Conservation (phyloP, 169 alveolate genomes). For the Eimeria praecox region DNA sequence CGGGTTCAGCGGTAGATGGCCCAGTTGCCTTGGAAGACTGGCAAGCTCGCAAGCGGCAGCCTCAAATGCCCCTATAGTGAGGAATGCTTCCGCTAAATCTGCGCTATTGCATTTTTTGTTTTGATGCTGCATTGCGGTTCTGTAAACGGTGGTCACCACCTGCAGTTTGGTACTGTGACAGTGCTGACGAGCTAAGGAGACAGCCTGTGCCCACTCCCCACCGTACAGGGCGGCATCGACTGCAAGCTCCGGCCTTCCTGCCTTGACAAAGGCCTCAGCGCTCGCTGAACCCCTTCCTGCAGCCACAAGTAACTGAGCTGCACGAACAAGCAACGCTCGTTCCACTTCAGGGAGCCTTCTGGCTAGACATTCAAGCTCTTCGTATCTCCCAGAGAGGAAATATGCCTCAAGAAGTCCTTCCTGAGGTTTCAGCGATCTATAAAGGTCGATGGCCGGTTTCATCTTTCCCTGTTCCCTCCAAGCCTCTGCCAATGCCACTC, state of each 20-base stretch:
- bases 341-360: neutral
- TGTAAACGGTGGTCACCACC: slow-evolving; percentile 9
- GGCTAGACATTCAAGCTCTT: slow-evolving; percentile 44
- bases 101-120: neutral
- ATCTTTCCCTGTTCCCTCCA: slow-evolving; percentile 36
- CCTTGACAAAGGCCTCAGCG: slow-evolving; percentile 46
- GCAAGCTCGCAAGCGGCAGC: slow-evolving; percentile 55
- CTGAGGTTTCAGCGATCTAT: slow-evolving; percentile 7
- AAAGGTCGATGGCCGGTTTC: neutral
- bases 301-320: slow-evolving; percentile 70
- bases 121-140: slow-evolving; percentile 51
- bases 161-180: slow-evolving; percentile 40
- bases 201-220: slow-evolving; percentile 67
- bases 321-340: slow-evolving; percentile 7
- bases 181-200: slow-evolving; percentile 49
- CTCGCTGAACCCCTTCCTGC: slow-evolving; percentile 53
- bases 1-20: neutral
- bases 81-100: slow-evolving; percentile 39
- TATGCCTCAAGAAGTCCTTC: slow-evolving; percentile 60
- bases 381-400: slow-evolving; percentile 50
- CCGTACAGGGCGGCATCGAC: slow-evolving; percentile 54
- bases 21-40: slow-evolving; percentile 14
- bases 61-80: slow-evolving; percentile 26
- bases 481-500: slow-evolving; percentile 53
- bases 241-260: slow-evolving; percentile 52